These are phyloP conservation scores for Claviceps quebecensis DNA, from an alignment of 2,329 filamentous ascomycete species.

Conservation along the genomic window DNA sequence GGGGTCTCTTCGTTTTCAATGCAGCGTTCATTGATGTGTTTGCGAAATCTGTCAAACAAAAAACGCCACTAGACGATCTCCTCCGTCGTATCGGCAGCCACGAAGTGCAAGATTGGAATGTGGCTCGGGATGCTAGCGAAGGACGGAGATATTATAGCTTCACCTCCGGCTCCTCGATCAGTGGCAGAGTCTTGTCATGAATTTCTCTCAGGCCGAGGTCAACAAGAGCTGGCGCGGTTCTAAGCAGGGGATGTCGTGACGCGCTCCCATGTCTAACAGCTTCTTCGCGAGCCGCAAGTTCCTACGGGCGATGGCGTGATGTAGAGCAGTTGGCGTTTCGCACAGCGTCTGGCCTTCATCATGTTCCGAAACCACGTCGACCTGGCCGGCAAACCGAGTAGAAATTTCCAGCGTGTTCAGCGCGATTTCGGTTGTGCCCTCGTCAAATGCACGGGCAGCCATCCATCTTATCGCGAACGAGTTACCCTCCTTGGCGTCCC, in stretches of 20 bases:
- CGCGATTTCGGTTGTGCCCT: not conserved
- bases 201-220: too few species aligned
- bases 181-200: not conserved
- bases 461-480: slow-evolving; percentile 3
- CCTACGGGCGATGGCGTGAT: not conserved
- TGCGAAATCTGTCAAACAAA: not conserved
- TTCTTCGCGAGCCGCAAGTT: not conserved
- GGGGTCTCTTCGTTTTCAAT: not conserved
- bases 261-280: not conserved
- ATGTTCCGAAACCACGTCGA: not conserved
- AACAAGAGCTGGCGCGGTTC: not conserved
- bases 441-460: not conserved
- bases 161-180: not conserved
- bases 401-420: not conserved
- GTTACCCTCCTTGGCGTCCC: not conserved
- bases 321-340: not conserved
- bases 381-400: not conserved
- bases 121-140: too few species aligned
- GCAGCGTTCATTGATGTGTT: not conserved
- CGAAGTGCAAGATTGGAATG: not conserved
- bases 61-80: not conserved
- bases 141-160: not conserved
- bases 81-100: not conserved
- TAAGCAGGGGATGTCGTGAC: not conserved
- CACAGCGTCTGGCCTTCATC: too few species aligned